Evolutionary conservation across 495 filamentous ascomycete species (phyloP).

Genomic region (Aspergillus biplanus): DNA sequence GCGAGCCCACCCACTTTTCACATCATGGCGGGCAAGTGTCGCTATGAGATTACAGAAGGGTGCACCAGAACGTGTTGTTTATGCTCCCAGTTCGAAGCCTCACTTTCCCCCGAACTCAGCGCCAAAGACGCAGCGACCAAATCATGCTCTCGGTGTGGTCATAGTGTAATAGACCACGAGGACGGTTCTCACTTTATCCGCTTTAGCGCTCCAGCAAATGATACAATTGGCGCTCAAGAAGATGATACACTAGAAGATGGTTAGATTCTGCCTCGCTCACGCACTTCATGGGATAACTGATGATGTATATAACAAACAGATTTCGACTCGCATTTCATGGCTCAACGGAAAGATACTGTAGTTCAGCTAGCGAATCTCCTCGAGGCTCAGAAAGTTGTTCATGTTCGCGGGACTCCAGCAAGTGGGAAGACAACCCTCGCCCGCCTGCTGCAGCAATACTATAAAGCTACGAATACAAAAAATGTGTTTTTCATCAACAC

Average conservation of each 20-base stretch:
- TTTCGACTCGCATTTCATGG: not conserved
- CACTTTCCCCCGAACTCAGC: constrained; percentile 2
- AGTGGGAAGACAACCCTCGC: constrained; percentile 21
- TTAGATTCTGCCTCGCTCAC: not conserved
- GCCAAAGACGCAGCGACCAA: not conserved
- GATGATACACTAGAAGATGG: not conserved
- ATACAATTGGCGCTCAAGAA: too few relatives aligned
- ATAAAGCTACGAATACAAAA: not conserved
- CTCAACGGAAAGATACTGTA: constrained; percentile 16
- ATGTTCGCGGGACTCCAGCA: constrained; percentile 18
- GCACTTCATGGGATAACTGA: not conserved
- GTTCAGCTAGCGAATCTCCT: constrained; percentile 13
- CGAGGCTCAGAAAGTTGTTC: constrained; percentile 13
- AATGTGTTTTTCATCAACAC: not conserved
- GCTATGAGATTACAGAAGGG: too few relatives aligned
- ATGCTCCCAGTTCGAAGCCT: not conserved
- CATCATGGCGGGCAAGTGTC: constrained; percentile 2
- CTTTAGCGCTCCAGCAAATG: not conserved
- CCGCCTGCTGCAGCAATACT: constrained; percentile 14
- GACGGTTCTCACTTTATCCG: not conserved
- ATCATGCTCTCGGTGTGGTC: not conserved
- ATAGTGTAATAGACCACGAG: not conserved
- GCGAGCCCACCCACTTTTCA: constrained; percentile 3
- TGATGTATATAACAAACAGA: constrained; percentile 3
- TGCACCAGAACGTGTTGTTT: not conserved